Evolutionary conservation across 768 basidiomycete genomes (phyloP), one percentile per base, ranked within the genome.

Genomic region (Amanita molliuscula): DNA sequence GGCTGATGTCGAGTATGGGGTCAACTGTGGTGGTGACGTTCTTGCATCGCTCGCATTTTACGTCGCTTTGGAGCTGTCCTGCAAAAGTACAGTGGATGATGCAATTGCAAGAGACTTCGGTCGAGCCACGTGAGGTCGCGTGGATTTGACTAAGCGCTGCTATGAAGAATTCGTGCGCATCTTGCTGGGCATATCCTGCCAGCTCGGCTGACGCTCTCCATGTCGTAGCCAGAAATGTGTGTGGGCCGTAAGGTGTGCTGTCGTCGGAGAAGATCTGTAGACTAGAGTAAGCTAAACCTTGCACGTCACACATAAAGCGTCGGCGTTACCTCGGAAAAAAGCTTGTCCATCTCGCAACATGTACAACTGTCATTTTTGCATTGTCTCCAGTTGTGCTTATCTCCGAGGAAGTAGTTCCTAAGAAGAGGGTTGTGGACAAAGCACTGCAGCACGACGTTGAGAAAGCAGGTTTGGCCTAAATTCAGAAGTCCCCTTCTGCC

Each of bases 101-200:
- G 59, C 95, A 98, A 54, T 85, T 88, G 63, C 93, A 95, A 18
- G 81, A 79, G 21, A 84, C 71, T 57, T 84, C 81, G 9, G 84
- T 88, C 48, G 79, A 80, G 1, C 86, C 81, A 34, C 83, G 74
- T 9, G 84, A 84, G 33, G 79, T 86, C 16, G 73, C 70, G 62
- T 98, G 94, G 9, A 96, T 86, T 55, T 91, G 86, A 59, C 94
- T 93, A 21, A 97, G 70, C 0, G 82, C 78, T 15, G 83, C 75
- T 25, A 90, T 88, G 63, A 90, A 88, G 61, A 82, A 86, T 63
- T 90, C 85, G 70, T 94, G 91, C 2, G 91, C 89, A 54, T 97
- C 94, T 60, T 95, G 95, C 62, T 98, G 95, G 0, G 89, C 81
- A 59, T 97, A 91, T 2, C 93, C 94, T 4, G 90, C 80, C 23